phyloP scores from a whole-genome alignment of 148 eudicot species.

The Tetragonia tetragonoides region DNA sequence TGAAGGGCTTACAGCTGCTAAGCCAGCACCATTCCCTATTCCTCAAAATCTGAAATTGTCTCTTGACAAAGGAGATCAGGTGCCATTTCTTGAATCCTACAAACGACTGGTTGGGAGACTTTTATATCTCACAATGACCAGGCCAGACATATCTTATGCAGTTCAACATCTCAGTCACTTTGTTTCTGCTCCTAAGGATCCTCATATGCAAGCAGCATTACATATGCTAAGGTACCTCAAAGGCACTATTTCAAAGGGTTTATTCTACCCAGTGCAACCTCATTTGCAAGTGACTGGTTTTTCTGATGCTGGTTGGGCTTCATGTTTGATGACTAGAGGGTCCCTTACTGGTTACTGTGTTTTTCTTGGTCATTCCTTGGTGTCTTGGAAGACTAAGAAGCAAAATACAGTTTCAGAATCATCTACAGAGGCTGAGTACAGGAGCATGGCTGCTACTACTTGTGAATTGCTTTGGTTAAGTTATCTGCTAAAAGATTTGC shows the following conservation, averaged over 20 bases:
- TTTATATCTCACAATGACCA: neutral
- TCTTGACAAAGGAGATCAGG: neutral
- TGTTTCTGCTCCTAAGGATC: neutral
- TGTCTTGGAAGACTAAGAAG: neutral
- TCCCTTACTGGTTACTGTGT: neutral
- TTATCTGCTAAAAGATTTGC: too few species aligned
- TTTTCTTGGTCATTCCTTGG: neutral
- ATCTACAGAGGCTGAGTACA: neutral
- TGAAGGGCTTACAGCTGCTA: neutral
- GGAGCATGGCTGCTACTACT: too few species aligned
- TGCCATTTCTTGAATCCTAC: neutral
- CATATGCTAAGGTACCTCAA: neutral
- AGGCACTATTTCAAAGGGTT: neutral
- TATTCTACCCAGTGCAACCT: neutral
- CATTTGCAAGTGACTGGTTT: too few species aligned
- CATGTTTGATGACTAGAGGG: neutral
- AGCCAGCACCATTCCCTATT: neutral
- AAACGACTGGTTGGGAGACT: neutral
- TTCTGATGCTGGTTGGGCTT: too few species aligned
- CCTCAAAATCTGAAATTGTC: neutral
- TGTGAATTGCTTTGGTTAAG: too few species aligned
- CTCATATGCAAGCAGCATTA: neutral
- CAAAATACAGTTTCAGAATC: too few species aligned
- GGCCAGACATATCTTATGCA: neutral
- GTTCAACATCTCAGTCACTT: neutral